Conservation (phyloP, 768 basidiomycete genomes). For the Pisolithus microcarpus region DNA sequence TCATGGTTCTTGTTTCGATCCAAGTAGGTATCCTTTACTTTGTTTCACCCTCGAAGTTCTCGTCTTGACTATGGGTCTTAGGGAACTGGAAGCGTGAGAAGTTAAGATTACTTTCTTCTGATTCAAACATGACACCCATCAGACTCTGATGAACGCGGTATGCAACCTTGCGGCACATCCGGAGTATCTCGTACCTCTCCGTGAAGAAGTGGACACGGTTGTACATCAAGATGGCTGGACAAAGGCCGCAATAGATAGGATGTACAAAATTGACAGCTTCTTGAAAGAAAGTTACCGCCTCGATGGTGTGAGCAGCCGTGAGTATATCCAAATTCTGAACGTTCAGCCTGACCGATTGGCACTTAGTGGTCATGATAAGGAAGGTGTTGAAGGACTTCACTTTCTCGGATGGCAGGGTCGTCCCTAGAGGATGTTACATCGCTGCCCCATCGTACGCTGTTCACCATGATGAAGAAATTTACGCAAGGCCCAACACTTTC, state of each 20-base stretch:
- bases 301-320: conserved; percentile 18
- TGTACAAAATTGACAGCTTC: conserved; percentile 34
- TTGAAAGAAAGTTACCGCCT: conserved; percentile 28
- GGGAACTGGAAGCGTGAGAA: neutral
- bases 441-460: neutral
- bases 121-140: neutral
- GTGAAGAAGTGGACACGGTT: conserved; percentile 30
- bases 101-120: neutral
- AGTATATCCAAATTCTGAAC: neutral
- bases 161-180: conserved; percentile 1
- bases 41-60: neutral
- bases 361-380: conserved; percentile 24
- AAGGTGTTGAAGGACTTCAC: conserved; percentile 23
- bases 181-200: conserved; percentile 16
- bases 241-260: conserved; percentile 15
- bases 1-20: conserved; percentile 14
- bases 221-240: conserved; percentile 18
- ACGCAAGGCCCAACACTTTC: neutral
- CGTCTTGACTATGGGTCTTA: neutral
- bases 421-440: conserved; percentile 20
- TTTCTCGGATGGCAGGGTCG: conserved; percentile 30
- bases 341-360: neutral
- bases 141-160: neutral
- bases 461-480: neutral
- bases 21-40: conserved; percentile 12